Base-by-base conservation (phyloP, 169 alveolate species). In the Cystoisospora suis region DNA sequence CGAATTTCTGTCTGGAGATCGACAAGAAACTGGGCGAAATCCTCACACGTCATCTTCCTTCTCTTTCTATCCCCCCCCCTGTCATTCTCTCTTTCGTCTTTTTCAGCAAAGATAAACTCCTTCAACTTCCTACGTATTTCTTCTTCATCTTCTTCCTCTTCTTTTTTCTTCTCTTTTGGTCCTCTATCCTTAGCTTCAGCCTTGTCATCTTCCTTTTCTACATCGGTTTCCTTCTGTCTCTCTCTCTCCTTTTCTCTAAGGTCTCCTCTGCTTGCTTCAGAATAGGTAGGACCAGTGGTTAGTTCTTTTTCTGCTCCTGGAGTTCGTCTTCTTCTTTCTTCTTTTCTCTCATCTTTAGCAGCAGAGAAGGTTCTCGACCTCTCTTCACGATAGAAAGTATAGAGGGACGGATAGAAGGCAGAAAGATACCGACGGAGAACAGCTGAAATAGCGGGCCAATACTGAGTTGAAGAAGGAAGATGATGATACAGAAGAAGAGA, bases 401-500 rank as follows among this genome's bases (percentile, higher is more conserved):
- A 34, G 1, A 53, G 42, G 53, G 58, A 4, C 45, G 83, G 56
- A 17, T 72, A 72, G 56, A 40, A 72, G 20, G 56, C 83, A 27
- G 58, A n/a, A 46, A 40, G 23, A 9, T 3, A 72, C 15, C 53
- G 58, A 36, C 46, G 56, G 6, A 72, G 56, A 9, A 72, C 53
- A 34, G 27, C 46, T 56, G 83, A 3, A 5, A 38, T 38, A 0
- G 83, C 53, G 27, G 36, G 83, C 53, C 56, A 34, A 53, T 72
- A 72, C n/a, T 38, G 58, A 32, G 38, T 23, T 4, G 56, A 53
- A 17, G 58, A 53, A 9, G 83, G 47, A 46, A 38, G 56, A 6
- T 40, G 47, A 53, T 72, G 83, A 34, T 40, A 65, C 77, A 65
- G 77, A 65, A 65, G 77, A 65, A 65, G n/a, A 36, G n/a, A 44